These are phyloP conservation scores for Brassica nigra DNA, from an alignment of 345 rosid genomes.

Conservation along the genomic window DNA sequence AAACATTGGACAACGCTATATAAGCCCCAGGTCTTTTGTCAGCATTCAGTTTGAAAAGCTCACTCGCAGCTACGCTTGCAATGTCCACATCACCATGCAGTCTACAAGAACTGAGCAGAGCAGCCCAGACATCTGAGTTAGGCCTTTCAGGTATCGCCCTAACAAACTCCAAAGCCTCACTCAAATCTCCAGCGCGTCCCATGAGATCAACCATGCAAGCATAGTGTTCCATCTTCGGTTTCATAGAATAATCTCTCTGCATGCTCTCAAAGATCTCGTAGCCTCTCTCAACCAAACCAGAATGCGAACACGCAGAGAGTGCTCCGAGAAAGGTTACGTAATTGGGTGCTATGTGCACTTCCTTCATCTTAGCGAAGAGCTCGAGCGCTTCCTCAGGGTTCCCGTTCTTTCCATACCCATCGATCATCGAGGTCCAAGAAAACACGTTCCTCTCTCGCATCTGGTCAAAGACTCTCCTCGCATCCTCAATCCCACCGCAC, in stretches of 20 bases:
- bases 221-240: conserved; percentile 88
- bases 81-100: conserved; percentile 65
- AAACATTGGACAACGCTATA: conserved; percentile 72
- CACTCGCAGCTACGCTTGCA: conserved; percentile 67
- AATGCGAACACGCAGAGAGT: conserved; percentile 83
- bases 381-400: conserved; percentile 67
- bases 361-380: conserved; percentile 63
- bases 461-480: conserved; percentile 56
- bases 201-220: conserved; percentile 91
- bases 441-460: conserved; percentile 76
- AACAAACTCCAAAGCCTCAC: conserved; percentile 64
- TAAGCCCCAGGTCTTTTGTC: conserved; percentile 83
- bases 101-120: conserved; percentile 78
- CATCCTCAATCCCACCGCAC: conserved; percentile 72
- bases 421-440: conserved; percentile 96
- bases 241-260: conserved; percentile 66
- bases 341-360: conserved; percentile 56
- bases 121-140: conserved; percentile 87
- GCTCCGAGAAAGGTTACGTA: conserved; percentile 86
- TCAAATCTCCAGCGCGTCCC: conserved; percentile 76
- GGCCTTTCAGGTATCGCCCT: conserved; percentile 68
- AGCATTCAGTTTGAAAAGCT: conserved; percentile 72
- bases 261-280: conserved; percentile 72
- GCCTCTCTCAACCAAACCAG: conserved; percentile 73
- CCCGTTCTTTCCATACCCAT: conserved; percentile 94